Evolutionary conservation across 345 rosid genomes (phyloP).

Genomic region (Ceriops zippeliana): DNA sequence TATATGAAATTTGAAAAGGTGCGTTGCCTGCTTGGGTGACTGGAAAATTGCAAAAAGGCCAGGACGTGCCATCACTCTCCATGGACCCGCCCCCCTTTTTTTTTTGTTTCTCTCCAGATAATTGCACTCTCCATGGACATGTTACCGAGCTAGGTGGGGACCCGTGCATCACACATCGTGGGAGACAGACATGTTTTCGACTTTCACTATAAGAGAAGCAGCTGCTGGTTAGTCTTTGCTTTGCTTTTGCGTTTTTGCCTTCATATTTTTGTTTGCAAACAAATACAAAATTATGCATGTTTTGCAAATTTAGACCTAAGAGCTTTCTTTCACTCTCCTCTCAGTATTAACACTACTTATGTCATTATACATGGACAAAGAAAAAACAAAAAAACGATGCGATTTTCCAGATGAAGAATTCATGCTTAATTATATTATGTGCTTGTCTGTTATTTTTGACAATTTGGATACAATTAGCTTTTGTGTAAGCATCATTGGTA

Average conservation of each 20-base stretch:
- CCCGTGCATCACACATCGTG: constrained; percentile 55
- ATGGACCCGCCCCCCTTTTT: not conserved
- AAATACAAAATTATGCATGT: not conserved
- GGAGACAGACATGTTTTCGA: constrained; percentile 41
- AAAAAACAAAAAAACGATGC: too few relatives aligned
- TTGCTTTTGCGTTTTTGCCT: constrained; percentile 19
- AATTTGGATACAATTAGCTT: too few relatives aligned
- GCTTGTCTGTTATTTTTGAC: too few relatives aligned
- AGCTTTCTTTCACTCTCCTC: not conserved
- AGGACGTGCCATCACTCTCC: constrained; percentile 21
- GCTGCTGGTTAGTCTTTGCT: constrained; percentile 17
- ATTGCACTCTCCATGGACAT: not conserved
- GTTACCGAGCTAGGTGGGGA: constrained; percentile 33
- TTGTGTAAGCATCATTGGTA: too few relatives aligned
- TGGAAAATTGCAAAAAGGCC: not conserved
- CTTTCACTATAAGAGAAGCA: constrained; percentile 23
- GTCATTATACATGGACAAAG: too few relatives aligned
- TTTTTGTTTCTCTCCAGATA: too few relatives aligned
- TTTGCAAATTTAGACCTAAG: constrained; percentile 13
- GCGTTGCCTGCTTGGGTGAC: not conserved
- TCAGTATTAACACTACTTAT: not conserved
- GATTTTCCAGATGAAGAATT: too few relatives aligned
- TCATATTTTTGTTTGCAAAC: not conserved
- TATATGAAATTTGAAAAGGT: not conserved
- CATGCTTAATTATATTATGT: too few relatives aligned